Evolutionary conservation across 805 yeast genomes (phyloP), one percentile per base, ranked within the genome.

Genomic region (Saturnispora saitoi): DNA sequence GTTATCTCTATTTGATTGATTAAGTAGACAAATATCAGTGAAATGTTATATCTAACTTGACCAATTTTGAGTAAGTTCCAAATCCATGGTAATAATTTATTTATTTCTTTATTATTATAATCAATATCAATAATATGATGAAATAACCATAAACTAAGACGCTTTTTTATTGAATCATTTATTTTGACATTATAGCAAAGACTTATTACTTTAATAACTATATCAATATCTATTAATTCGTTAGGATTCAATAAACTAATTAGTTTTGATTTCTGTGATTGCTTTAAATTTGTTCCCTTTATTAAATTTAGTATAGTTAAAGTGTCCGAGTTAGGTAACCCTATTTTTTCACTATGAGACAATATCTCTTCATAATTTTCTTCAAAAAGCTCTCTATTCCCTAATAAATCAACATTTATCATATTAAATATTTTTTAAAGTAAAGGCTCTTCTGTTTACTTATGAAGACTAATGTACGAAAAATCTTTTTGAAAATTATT

Each of bases 11-110:
- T n/a, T 37, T 19, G 15, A 28, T 20, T 36, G 8, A 45, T 31
- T 22, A 37, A 30, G 17, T 24, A 45, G 10, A 32, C 32, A 4
- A 45, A 30, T 4, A 39, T 7, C n/a, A 24, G 14, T 11, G 26
- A 28, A 24, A 45, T 32, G 5, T n/a, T 6, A 11, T 15, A 24
- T 11, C 48, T n/a, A 1, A 45, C 26, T 15, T 26, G 17, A 8
- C 48, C 48, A 5, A 45, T 19, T 26, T 45, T 45, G 2, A 45
- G 28, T 20, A 45, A 45, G 39, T 45, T 45, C 43, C 43, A 45
- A 24, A 39, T 15, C 48, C 43, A 38, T 19, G 43, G 32, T 4
- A 45, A 11, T n/a, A 45, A 26, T 11, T 32, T 24, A 20, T 32
- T 20, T 10, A 45, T 8, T 2, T 14, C 19, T n/a, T 39, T 17